Evolutionary conservation across 805 yeast species (phyloP), one percentile per base, ranked within the genome.

Genomic region (Metschnikowia proteae): DNA sequence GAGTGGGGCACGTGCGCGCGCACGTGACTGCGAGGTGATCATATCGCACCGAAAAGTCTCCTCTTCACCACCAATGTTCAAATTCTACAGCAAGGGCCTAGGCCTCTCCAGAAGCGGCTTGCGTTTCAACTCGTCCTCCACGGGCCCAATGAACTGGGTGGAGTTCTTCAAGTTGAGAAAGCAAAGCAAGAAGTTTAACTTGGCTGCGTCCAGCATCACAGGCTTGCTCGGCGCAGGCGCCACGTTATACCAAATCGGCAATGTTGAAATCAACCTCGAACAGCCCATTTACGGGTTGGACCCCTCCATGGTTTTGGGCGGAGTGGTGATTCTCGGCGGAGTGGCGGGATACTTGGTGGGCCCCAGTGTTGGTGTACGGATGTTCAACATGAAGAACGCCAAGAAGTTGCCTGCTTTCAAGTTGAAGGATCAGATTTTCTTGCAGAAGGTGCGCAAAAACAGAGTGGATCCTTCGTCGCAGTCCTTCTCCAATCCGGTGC

Each of bases 381-480:
- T 88, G 3, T 91, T 91, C 72, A 78, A 79, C 52, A 42, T 82
- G 49, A 68, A 74, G 39, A 75, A 84, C 64, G 72, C 74, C 53
- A 64, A 71, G 3, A 61, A 67, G 29, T 67, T 86, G 58, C 48
- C 62, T 2, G 68, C 70, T 17, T 87, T 78, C 65, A 72, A 71
- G 50, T 56, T 65, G 44, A 91, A 86, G 70, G 90, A 92, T 62
- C 79, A 82, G 55, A 73, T 78, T 35, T 94, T 92, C 59, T 74
- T 92, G 64, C 78, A 79, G 55, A 92, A 82, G 62, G 78, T 94
- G 54, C 81, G 79, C 58, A 74, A 75, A 49, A 86, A 89, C 68
- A 78, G 99, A 60, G 97, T 91, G 29, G 96, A 94, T 71, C 96
- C 99, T 22, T 79, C 91, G 17, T 82, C 86, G 48, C 97, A 91